Percentiles rank a stretch among this genome's conserved stretches.
phyloP scores from a whole-genome alignment of 805 yeast genomes.

The Phaffomyces opuntiae region DNA sequence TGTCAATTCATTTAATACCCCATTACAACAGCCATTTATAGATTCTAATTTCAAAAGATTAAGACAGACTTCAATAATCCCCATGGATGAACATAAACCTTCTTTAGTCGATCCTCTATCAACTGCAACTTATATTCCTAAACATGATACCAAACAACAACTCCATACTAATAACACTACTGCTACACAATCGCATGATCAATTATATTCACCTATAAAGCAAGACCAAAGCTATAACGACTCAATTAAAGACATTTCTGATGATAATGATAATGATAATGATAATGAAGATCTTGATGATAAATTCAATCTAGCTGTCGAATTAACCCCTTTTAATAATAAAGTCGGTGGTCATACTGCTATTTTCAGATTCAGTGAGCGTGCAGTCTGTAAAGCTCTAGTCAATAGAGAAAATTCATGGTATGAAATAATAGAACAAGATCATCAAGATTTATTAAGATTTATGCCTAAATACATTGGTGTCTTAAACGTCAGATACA shows the following conservation, averaged over 20 bases:
- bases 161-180: too few relatives aligned
- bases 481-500: slow-evolving; percentile 82
- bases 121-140: slow-evolving; percentile 68
- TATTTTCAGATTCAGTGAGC: slow-evolving; percentile 80
- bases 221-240: too few relatives aligned
- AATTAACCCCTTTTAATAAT: slow-evolving; percentile 82
- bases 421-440: slow-evolving; percentile 81
- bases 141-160: slow-evolving; percentile 33
- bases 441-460: slow-evolving; percentile 66
- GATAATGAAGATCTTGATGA: slow-evolving; percentile 22
- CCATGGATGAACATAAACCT: not conserved
- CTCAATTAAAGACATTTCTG: slow-evolving; percentile 1
- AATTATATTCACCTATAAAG: too few relatives aligned
- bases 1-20: too few relatives aligned
- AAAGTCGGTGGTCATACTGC: slow-evolving; percentile 99
- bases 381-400: slow-evolving; percentile 91
- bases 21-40: not conserved
- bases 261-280: not conserved
- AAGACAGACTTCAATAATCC: not conserved
- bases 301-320: slow-evolving; percentile 71
- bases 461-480: slow-evolving; percentile 96
- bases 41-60: not conserved
- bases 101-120: slow-evolving; percentile 49
- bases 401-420: slow-evolving; percentile 85
- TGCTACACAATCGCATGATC: too few relatives aligned